A percentile compares a stretch with the other conserved stretches of the same genome.
Evolutionary conservation across 2,329 filamentous ascomycete genomes (phyloP).

Genomic region (Fusarium sp.): DNA sequence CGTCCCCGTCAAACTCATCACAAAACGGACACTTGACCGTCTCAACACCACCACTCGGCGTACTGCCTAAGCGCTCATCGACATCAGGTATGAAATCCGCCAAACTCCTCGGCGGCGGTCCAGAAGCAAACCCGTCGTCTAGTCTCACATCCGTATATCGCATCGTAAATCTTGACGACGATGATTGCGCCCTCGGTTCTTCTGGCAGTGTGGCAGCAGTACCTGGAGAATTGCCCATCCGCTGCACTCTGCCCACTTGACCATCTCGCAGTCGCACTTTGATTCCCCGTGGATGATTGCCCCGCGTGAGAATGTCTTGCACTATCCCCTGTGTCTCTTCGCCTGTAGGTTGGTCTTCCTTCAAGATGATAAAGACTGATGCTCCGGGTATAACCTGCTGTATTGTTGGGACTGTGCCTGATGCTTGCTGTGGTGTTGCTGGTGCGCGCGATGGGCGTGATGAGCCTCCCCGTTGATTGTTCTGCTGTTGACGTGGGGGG

Average conservation of each 20-base stretch:
- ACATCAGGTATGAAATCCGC: constrained; percentile 61
- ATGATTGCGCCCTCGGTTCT: constrained; percentile 10
- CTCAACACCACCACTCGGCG: constrained; percentile 3
- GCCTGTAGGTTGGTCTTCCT: constrained; percentile 79
- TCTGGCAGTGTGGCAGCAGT: neutral
- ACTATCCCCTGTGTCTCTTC: constrained; percentile 75
- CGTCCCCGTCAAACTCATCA: constrained; percentile 73
- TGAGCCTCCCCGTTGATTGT: constrained; percentile 32
- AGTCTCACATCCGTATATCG: constrained; percentile 51
- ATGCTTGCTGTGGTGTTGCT: constrained; percentile 50
- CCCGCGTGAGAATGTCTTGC: constrained; percentile 74
- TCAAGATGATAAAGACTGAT: constrained; percentile 77
- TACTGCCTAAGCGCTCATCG: constrained; percentile 38
- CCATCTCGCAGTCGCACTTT: constrained; percentile 80
- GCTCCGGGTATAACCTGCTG: constrained; percentile 69
- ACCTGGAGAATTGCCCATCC: constrained; percentile 56
- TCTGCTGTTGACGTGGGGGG: constrained; percentile 39
- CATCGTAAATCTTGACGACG: constrained; percentile 45
- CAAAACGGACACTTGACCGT: constrained; percentile 71
- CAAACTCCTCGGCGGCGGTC: constrained; percentile 54
- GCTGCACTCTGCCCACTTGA: constrained; percentile 78
- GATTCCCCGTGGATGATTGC: constrained; percentile 81
- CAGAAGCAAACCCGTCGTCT: constrained; percentile 52
- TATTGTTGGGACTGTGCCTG: constrained; percentile 59
- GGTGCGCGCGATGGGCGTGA: constrained; percentile 35